Conservation (phyloP, 169 alveolate genomes). For the Babesia sp. region DNA sequence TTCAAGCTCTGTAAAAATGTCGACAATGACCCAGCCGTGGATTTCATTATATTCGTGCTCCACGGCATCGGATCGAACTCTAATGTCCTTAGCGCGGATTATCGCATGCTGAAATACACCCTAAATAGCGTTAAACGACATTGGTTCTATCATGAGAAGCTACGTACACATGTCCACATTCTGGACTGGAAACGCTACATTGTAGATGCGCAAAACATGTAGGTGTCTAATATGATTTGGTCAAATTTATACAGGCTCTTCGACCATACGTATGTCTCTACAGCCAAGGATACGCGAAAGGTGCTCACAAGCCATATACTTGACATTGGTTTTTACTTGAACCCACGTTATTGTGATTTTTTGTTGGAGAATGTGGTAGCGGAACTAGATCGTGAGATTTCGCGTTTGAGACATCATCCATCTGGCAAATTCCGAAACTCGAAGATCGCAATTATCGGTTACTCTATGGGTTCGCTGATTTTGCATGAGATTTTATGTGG, state of each 20-base stretch:
- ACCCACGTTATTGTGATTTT: constrained; percentile 81
- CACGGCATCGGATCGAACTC: constrained; percentile 78
- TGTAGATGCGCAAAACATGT: constrained; percentile 80
- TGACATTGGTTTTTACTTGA: constrained; percentile 78
- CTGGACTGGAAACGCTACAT: constrained; percentile 76
- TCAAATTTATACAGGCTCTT: constrained; percentile 27
- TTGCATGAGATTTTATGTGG: constrained; percentile 76
- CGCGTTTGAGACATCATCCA: constrained; percentile 71
- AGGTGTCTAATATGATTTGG: background rate
- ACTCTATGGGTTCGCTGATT: constrained; percentile 83
- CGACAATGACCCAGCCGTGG: constrained; percentile 27
- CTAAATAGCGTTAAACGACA: constrained; percentile 68
- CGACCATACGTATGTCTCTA: constrained; percentile 34
- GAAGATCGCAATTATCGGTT: constrained; percentile 79
- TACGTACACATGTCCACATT: constrained; percentile 68
- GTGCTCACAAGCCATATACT: constrained; percentile 31
- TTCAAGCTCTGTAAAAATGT: background rate
- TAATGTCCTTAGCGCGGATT: constrained; percentile 59
- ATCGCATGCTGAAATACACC: constrained; percentile 68
- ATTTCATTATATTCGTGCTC: constrained; percentile 70
- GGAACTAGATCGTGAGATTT: constrained; percentile 74
- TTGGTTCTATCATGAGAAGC: constrained; percentile 74
- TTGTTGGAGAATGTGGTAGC: constrained; percentile 74
- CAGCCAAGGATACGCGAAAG: constrained; percentile 59
- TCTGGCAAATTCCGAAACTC: constrained; percentile 73